Evolutionary conservation across 2,329 filamentous ascomycete species (phyloP).

Genomic region (Fusarium redolens): DNA sequence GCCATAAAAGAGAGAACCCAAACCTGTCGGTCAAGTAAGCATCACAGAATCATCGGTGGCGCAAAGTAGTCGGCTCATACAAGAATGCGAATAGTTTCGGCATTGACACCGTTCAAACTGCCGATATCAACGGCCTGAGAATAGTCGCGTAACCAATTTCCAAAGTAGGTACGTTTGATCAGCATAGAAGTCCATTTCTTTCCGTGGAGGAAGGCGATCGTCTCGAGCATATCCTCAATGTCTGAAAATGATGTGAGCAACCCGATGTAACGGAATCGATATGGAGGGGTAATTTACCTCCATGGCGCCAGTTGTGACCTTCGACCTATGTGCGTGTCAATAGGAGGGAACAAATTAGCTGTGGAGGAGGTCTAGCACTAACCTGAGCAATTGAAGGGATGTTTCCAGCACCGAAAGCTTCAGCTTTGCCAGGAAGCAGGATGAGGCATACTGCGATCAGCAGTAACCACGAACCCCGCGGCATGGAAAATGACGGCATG

Average conservation of each 20-base stretch:
- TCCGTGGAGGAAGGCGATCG: constrained; percentile 78
- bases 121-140: constrained; percentile 86
- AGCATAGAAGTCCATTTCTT: constrained; percentile 88
- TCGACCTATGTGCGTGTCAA: constrained; percentile 62
- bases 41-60: not conserved
- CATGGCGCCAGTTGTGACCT: constrained; percentile 77
- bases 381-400: constrained; percentile 72
- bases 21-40: constrained; percentile 55
- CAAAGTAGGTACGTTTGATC: constrained; percentile 83
- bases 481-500: constrained; percentile 62
- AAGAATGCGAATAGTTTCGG: constrained; percentile 80
- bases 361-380: not conserved
- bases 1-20: constrained; percentile 86
- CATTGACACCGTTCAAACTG: constrained; percentile 81
- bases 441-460: constrained; percentile 62
- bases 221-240: constrained; percentile 85
- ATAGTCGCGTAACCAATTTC: constrained; percentile 89
- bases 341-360: not conserved
- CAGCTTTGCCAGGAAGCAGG: constrained; percentile 66
- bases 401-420: constrained; percentile 76
- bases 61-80: constrained; percentile 49
- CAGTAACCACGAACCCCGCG: constrained; percentile 64
- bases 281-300: constrained; percentile 56
- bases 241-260: constrained; percentile 56
- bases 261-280: constrained; percentile 1